Evolutionary conservation across 495 filamentous ascomycete genomes (phyloP).

Genomic region (Aspergillus asperescens): DNA sequence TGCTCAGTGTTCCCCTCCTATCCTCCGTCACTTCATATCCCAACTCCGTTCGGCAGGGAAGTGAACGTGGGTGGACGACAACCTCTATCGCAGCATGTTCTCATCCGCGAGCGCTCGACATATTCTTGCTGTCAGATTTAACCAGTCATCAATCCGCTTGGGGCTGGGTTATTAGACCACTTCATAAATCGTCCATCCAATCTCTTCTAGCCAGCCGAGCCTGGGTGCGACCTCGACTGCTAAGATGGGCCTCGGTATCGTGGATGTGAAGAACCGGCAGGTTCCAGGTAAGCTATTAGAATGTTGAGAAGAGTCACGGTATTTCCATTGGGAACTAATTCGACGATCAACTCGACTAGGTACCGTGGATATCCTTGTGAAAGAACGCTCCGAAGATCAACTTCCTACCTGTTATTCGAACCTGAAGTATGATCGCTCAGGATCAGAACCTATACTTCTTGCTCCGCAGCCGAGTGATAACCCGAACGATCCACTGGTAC

Average conservation of each 20-base stretch:
- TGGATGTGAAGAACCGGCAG: constrained; percentile 60
- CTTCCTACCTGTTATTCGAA: constrained; percentile 28
- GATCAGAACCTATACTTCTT: constrained; percentile 63
- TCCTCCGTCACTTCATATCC: neutral
- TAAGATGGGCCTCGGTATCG: constrained; percentile 76
- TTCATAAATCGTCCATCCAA: neutral
- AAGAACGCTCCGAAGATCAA: constrained; percentile 40
- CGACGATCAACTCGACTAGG: constrained; percentile 34
- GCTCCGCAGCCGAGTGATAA: constrained; percentile 77
- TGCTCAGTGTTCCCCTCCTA: neutral
- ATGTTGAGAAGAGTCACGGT: neutral
- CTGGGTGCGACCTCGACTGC: neutral
- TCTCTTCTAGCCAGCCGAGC: neutral
- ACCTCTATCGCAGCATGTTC: neutral
- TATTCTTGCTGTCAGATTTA: neutral
- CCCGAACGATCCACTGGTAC: constrained; percentile 71
- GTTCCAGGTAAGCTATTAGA: constrained; percentile 61
- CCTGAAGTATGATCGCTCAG: constrained; percentile 69
- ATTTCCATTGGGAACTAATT: neutral
- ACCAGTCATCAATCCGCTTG: neutral
- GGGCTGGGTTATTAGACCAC: neutral
- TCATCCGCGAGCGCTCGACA: neutral
- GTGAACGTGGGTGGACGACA: too few relatives aligned
- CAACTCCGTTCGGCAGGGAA: neutral
- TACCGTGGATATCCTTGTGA: constrained; percentile 60